Percentiles rank a stretch among this genome's conserved stretches.
These are phyloP conservation scores for Solanum appendiculatum DNA, from an alignment of 257 asterid genomes.

Conservation along the genomic window DNA sequence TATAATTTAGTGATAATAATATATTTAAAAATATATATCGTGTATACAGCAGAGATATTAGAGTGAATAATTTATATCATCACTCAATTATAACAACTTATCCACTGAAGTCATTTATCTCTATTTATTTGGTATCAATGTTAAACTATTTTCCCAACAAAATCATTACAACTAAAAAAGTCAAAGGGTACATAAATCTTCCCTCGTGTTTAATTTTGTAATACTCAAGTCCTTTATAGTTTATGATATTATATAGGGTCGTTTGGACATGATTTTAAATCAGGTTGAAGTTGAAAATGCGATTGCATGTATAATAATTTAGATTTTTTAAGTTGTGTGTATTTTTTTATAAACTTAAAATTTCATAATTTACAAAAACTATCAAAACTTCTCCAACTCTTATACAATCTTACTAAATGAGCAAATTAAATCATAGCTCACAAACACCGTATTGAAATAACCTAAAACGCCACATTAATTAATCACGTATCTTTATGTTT, in stretches of 20 bases:
- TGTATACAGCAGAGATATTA: not conserved
- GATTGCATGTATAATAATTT: accelerated
- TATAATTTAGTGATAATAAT: not conserved
- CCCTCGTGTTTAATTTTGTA: not conserved
- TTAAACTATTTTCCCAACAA: not conserved
- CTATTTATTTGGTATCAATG: not conserved
- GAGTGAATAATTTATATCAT: not conserved
- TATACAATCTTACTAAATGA: not conserved
- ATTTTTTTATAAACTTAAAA: not conserved
- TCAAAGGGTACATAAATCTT: not conserved
- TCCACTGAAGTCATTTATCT: not conserved
- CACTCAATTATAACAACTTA: not conserved
- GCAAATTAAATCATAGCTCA: not conserved
- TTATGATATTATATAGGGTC: not conserved
- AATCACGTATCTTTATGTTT: not conserved
- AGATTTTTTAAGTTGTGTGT: not conserved
- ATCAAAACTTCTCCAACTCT: not conserved
- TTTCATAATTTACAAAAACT: not conserved
- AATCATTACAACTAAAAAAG: not conserved
- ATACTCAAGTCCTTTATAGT: not conserved
- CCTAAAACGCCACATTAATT: too few relatives aligned
- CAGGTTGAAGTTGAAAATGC: not conserved
- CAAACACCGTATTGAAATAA: not conserved
- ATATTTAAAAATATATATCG: not conserved
- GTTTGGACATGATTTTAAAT: not conserved